Base-by-base conservation (phyloP, 1,139 yeast genomes). In the Kazachstania sp. region DNA sequence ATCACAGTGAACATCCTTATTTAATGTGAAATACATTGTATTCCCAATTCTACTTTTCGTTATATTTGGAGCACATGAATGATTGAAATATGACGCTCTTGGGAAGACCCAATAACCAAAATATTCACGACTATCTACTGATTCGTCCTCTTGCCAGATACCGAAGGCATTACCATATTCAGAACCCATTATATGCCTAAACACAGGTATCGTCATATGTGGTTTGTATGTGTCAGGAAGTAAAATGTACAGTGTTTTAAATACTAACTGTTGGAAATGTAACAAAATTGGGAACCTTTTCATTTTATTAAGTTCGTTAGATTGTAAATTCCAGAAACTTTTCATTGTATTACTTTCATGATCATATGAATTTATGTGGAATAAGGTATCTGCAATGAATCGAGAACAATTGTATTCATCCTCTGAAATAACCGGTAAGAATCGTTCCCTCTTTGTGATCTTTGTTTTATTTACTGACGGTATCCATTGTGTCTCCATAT, bases 81-180 rank as follows among this genome's bases (percentile, higher is more conserved):
- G 88, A 56, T 83, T 83, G 70, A 83, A 83, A 56, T 71, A 82
- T 1, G 88, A 82, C 0, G 84, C 86, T 18, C 76, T 72, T 0
- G 88, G 86, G 51, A 72, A 79, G 1, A 83, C 72, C n/a, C 78
- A 75, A 54, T 79, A 79, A 0, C 90, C 90, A 45, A 81, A 70
- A 55, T 77, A 81, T 57, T 83, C 90, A 48, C 75, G 72, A 41
- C 78, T 79, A 43, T 69, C 76, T n/a, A 56, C 49, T 45, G 66
- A 54, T 53, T 70, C 60, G 41, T 60, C 56, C 1, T 63, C 58
- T 41, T 83, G 79, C 86, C 90, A 81, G 18, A 81, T 78, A 0
- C 88, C 88, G 65, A 83, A 83, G 0, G 88, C 83, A 59, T 83
- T 83, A n/a, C 85, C 83, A 35, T 81, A 74, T 52, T 81, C 84